Base-by-base conservation (phyloP, 1,284 basidiomycete genomes). In the Austroboletus niveus region DNA sequence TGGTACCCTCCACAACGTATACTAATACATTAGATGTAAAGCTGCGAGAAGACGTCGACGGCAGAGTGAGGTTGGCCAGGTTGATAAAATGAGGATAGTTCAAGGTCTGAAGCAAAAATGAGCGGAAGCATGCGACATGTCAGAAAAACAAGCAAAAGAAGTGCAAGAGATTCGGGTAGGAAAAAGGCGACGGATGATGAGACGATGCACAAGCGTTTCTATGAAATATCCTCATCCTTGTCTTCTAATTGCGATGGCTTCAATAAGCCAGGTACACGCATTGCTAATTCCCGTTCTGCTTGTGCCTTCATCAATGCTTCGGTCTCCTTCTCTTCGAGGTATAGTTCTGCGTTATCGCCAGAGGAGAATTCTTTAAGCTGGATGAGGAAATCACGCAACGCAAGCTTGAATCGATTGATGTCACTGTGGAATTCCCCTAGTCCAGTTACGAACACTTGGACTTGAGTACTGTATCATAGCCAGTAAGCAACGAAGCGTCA, bases 201-300 rank as follows among this genome's bases (percentile, higher is more conserved):
- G 36, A 41, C 29, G 14, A 36, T 54, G 49, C 40, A 45, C 45
- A 41, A 45, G 40, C 44, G 31, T 47, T 50, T 60, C 69, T 63
- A 63, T 80, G 71, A 89, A 62, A 89, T 85, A 65, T 90, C 88
- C 71, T 93, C 91, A 68, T 92, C 90, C 71, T 87, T 87, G 75
- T 95, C 94, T 66, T 95, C 92, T 68, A 97, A 69, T 72, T 95
- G 92, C 60, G 88, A 89, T 31, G 96, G 96, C 73, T 98, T 98
- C 69, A 98, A 81, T 91, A 99, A 93, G 50, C 97, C 97, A n/a
- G 96, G 97, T 57, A 99, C 94, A 59, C 91, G 84, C 78, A 92
- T 90, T 17, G 95, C 95, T 32, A 86, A 81, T 73, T 94, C 84
- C 50, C 89, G 86, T 72, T 98, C 94, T 55, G 85, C 87, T 56